Base-by-base conservation (phyloP, 176 grass and related monocot genomes). In the Chloris gayana region DNA sequence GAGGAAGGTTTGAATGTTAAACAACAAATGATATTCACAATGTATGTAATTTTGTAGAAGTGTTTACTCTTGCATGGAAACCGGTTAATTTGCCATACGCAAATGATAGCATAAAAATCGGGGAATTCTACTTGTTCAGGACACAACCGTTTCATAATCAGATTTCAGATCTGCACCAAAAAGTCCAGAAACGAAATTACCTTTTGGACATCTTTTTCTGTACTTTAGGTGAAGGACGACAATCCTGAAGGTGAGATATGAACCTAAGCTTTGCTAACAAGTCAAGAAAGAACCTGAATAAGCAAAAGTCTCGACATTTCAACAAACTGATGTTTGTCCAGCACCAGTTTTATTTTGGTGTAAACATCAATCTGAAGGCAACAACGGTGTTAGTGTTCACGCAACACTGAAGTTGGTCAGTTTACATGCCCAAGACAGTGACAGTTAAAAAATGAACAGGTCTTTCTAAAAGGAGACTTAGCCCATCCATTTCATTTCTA, bases 1-100 rank as follows among this genome's bases (percentile, higher is more conserved):
- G 59, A 89, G 53, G 30, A 80, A 71, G 34, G 22, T 78, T 82
- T 84, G 57, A 54, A 85, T 74, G 69, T 81, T 74, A 72, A 79
- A 13, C 66, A 46, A 30, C 66, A 57, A 64, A 54, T 45, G 44
- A 0, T 34, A 72, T 57, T 46, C 66, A 65, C 65, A 47, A 66
- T 58, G 24, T 41, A 29, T 30, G 64, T 30, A 4, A 57, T 67
- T 34, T 39, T 39, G 19, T 38, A 71, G n/a, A 14, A 39, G 29
- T 49, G 65, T 29, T 64, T 85, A 27, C 42, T 64, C 54, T 26
- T 68, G 0, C 41, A n/a, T 42, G 41, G 12, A 32, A 72, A 4
- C 44, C 54, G 29, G 66, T 41, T 33, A 83, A 31, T 69, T 64
- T 51, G 9, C 3, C 11, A 18, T 44, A 27, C 14, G 13, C 13